These are phyloP conservation scores for Pleoardoris graminearum DNA, from an alignment of 2,329 filamentous ascomycete species.

Conservation along the genomic window DNA sequence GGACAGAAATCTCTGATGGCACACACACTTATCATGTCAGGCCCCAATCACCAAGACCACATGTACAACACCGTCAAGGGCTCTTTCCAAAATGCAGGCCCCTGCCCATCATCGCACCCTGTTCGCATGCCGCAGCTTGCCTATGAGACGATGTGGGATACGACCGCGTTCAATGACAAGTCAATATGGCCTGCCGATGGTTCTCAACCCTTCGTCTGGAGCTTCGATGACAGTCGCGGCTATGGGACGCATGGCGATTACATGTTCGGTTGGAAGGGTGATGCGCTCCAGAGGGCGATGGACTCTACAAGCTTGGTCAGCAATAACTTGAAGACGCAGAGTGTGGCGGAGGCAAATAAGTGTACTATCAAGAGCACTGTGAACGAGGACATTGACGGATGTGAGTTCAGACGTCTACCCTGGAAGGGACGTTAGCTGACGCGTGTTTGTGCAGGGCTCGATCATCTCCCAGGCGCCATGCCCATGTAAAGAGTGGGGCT, in stretches of 20 bases:
- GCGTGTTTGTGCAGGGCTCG: not conserved
- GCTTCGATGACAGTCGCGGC: slow-evolving; percentile 25
- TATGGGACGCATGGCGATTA: slow-evolving; percentile 33
- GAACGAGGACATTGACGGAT: slow-evolving; percentile 12
- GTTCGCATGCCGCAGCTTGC: slow-evolving; percentile 32
- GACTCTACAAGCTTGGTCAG: slow-evolving; percentile 28
- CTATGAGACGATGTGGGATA: slow-evolving; percentile 38
- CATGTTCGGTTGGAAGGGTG: slow-evolving; percentile 33
- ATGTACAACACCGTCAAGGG: slow-evolving; percentile 32
- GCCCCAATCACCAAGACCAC: slow-evolving; percentile 53
- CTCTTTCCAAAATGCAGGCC: slow-evolving; percentile 24
- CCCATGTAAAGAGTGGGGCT: not conserved
- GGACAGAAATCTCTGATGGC: not conserved
- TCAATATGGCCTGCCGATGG: slow-evolving; percentile 35
- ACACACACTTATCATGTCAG: not conserved
- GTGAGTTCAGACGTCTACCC: slow-evolving; percentile 2
- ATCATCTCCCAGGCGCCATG: slow-evolving; percentile 5
- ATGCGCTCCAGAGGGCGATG: slow-evolving; percentile 28
- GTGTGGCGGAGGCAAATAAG: slow-evolving; percentile 11
- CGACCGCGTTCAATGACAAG: slow-evolving; percentile 32
- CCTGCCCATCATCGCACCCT: slow-evolving; percentile 30
- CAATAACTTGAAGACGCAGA: slow-evolving; percentile 22
- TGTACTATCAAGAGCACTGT: slow-evolving; percentile 5
- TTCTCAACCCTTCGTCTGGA: slow-evolving; percentile 20
- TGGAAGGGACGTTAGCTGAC: not conserved